phyloP scores from a whole-genome alignment of 1,139 yeast species.

The Ogataea hybrid region DNA sequence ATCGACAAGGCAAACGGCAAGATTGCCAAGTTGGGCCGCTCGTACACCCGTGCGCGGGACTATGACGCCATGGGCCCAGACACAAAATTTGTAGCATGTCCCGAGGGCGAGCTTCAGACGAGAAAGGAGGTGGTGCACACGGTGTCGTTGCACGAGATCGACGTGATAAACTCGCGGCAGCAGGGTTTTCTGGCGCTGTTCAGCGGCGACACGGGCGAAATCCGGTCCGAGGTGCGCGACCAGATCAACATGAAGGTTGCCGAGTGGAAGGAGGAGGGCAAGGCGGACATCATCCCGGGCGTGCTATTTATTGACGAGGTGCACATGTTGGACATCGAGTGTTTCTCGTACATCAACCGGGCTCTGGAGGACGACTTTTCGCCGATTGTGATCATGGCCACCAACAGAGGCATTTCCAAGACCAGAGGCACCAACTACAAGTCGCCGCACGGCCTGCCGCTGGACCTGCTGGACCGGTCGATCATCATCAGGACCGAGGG shows the following conservation, averaged over 20 bases:
- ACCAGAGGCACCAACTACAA: conserved; percentile 93
- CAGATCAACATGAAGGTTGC: conserved; percentile 96
- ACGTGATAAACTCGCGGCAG: conserved; percentile 95
- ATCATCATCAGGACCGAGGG: conserved; percentile 84
- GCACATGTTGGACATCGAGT: conserved; percentile 97
- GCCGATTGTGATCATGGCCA: conserved; percentile 98
- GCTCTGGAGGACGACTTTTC: conserved; percentile 97
- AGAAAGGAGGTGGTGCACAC: conserved; percentile 96
- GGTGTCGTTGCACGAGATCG: conserved; percentile 95
- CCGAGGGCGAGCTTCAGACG: conserved; percentile 97
- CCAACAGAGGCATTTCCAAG: conserved; percentile 89
- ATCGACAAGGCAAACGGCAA: conserved; percentile 96
- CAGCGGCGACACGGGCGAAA: conserved; percentile 98
- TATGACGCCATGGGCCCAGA: conserved; percentile 99
- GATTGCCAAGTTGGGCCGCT: conserved; percentile 90
- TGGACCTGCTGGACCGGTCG: conserved; percentile 90
- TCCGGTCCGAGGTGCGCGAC: conserved; percentile 91
- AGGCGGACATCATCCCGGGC: conserved; percentile 98
- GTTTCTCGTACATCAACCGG: conserved; percentile 92
- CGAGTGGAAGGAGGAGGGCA: conserved; percentile 99
- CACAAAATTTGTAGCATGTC: conserved; percentile 95
- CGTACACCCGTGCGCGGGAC: conserved; percentile 94
- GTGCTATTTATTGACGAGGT: conserved; percentile 97
- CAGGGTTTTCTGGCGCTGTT: conserved; percentile 97
- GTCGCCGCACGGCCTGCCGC: conserved; percentile 96